phyloP scores from a whole-genome alignment of 371 early-diverging fungal species.

The Mucor ambiguus region DNA sequence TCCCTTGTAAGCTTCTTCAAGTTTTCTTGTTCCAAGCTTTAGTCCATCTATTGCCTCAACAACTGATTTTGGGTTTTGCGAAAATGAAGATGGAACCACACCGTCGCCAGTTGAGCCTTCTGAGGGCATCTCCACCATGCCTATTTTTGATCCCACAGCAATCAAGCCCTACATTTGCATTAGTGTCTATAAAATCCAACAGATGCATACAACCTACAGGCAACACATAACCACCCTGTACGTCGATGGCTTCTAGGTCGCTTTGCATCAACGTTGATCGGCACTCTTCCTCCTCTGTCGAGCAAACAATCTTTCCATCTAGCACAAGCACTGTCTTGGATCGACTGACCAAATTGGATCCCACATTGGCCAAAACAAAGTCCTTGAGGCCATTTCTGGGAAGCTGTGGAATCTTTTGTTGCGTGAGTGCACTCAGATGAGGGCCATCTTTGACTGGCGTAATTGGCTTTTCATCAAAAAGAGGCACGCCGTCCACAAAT shows the following conservation, averaged over 20 bases:
- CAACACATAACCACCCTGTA: slow-evolving; percentile 41
- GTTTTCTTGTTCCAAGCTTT: slow-evolving; percentile 58
- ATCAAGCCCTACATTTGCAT: slow-evolving; percentile 41
- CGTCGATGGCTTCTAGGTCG: slow-evolving; percentile 15
- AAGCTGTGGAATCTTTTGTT: background rate
- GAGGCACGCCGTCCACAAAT: slow-evolving; percentile 70
- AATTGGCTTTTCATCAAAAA: slow-evolving; percentile 33
- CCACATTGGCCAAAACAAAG: slow-evolving; percentile 5
- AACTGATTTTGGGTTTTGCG: slow-evolving; percentile 33
- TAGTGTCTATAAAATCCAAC: background rate
- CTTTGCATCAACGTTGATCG: background rate
- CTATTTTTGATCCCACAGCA: slow-evolving; percentile 56
- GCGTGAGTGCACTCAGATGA: background rate
- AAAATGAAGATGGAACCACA: slow-evolving; percentile 23
- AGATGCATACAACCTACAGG: slow-evolving; percentile 26
- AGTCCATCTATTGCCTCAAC: slow-evolving; percentile 60
- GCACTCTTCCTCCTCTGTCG: background rate
- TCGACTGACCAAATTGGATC: slow-evolving; percentile 1
- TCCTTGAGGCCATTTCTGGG: slow-evolving; percentile 6
- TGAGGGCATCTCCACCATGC: slow-evolving; percentile 59
- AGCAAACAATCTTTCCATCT: slow-evolving; percentile 51
- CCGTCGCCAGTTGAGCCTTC: slow-evolving; percentile 63
- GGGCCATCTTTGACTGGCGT: background rate
- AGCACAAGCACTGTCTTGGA: slow-evolving; percentile 40
- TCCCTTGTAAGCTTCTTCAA: slow-evolving; percentile 64